Evolutionary conservation across 2,329 filamentous ascomycete genomes (phyloP).

Genomic region (Thermothelomyces thermophilus): DNA sequence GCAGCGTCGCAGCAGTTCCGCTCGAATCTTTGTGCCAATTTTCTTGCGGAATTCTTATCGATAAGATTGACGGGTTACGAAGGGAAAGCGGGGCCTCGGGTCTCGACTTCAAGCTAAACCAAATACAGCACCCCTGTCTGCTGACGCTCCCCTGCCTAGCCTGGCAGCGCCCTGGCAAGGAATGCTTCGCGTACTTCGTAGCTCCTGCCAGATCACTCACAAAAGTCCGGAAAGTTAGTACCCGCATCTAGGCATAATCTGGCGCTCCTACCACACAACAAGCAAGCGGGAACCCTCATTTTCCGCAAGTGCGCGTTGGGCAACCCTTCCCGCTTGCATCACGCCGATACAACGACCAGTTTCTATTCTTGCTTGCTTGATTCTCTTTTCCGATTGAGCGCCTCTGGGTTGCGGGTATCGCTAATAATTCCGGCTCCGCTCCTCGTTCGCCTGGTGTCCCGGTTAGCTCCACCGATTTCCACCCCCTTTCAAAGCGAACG

Average conservation of each 20-base stretch:
- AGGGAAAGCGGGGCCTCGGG: too few species aligned
- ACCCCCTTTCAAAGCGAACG: constrained; percentile 21
- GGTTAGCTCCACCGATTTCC: constrained; percentile 20
- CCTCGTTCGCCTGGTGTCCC: constrained; percentile 14
- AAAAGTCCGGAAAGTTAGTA: constrained; percentile 13
- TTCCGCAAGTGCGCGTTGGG: constrained; percentile 13
- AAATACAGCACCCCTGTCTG: constrained; percentile 19
- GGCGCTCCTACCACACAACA: constrained; percentile 16
- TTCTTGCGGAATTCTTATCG: constrained; percentile 21
- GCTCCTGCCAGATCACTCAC: constrained; percentile 25
- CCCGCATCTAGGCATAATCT: constrained; percentile 7
- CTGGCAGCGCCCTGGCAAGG: constrained; percentile 3
- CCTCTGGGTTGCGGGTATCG: constrained; percentile 14
- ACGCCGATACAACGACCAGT: neutral
- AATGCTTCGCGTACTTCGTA: constrained; percentile 6
- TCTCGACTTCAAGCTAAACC: constrained; percentile 7
- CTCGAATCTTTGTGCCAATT: constrained; percentile 16
- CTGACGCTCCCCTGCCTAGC: constrained; percentile 17
- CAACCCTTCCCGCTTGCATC: constrained; percentile 13
- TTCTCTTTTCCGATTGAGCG: constrained; percentile 17
- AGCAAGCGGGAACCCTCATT: constrained; percentile 12
- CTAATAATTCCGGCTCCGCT: constrained; percentile 18
- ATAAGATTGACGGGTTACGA: constrained; percentile 21
- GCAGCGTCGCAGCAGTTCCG: constrained; percentile 1
- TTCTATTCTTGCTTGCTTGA: constrained; percentile 10